Evolutionary conservation across 805 yeast species (phyloP), one percentile per base, ranked within the genome.

Genomic region (Monosporozyma solicola): DNA sequence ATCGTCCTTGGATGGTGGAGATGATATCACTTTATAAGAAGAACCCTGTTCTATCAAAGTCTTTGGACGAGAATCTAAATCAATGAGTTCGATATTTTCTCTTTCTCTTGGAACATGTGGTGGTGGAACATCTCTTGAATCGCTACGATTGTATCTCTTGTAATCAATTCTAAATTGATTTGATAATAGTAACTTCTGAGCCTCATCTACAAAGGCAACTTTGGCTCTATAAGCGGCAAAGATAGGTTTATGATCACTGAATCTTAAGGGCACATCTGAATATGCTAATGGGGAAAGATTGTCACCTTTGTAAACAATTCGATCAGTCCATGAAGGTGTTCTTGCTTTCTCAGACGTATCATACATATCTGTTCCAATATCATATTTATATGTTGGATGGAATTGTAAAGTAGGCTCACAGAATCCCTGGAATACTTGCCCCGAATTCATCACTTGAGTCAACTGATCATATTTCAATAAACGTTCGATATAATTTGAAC

Each of bases 271-370:
- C 0, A 83, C 81, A 47, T 85, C 78, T 50, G 81, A 78, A 66
- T 94, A 94, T 52, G 80, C 80, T 55, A 82, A 62, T 48, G 88
- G 92, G 41, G 73, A 69, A 41, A 89, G 61, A 24, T 70, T 70
- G 3, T 73, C 66, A 43, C 94, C 89, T 55, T 77, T 74, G 60
- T 76, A 84, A 47, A 92, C 70, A 49, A 88, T 84, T 61, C 99
- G 74, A 68, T 92, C 99, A 0, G 98, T 92, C 97, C 98, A 92
- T 0, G 97, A 85, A 1, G 99, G 99, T 5, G 87, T 83, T 60
- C 99, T 77, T 56, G 85, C 92, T 65, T 92, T 92, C 60, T 92
- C 99, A 8, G 95, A 85, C 1, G 94, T 78, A 67, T 92, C 98
- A 66, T 91, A 94, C 20, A 67, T 71, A 49, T 80, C 76, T 0